Percentiles rank a stretch among this genome's conserved stretches.
phyloP scores from a whole-genome alignment of 1,139 yeast species.

The Magnusiomyces paraingens region DNA sequence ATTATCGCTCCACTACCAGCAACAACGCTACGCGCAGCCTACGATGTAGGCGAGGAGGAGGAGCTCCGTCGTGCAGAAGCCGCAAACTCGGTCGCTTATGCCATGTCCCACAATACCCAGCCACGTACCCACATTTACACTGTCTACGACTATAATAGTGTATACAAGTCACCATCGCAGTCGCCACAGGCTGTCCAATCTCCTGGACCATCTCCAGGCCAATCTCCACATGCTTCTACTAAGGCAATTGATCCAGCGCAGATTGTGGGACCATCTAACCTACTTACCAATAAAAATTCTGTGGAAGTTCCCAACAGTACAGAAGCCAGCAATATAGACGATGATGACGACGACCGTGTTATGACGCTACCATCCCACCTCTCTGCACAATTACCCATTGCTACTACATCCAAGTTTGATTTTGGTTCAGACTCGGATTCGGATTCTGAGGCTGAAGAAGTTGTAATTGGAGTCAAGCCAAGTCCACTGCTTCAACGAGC shows the following conservation, averaged over 20 bases:
- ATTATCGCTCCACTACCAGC: constrained; percentile 69
- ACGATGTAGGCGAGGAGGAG: constrained; percentile 63
- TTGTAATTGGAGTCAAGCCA: not conserved
- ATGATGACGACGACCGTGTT: constrained; percentile 2
- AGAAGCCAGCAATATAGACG: not conserved
- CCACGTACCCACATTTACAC: constrained; percentile 67
- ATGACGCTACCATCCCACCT: constrained; percentile 14
- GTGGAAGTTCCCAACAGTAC: constrained; percentile 1
- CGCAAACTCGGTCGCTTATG: constrained; percentile 34
- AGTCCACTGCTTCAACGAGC: not conserved
- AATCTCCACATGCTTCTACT: not conserved
- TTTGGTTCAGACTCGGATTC: not conserved
- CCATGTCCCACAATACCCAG: constrained; percentile 69
- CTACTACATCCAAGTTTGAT: not conserved
- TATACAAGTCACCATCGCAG: constrained; percentile 40
- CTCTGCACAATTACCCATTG: constrained; percentile 10
- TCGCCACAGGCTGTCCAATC: constrained; percentile 10
- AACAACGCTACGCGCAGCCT: constrained; percentile 70
- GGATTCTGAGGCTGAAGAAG: not conserved
- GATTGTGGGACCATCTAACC: constrained; percentile 1
- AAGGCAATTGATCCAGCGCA: not conserved
- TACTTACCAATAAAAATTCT: not conserved
- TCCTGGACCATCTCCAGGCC: not conserved
- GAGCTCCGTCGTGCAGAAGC: constrained; percentile 44
- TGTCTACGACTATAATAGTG: constrained; percentile 81